Evolutionary conservation across 1,284 basidiomycete species (phyloP).

Genomic region (Mycena citricolor): DNA sequence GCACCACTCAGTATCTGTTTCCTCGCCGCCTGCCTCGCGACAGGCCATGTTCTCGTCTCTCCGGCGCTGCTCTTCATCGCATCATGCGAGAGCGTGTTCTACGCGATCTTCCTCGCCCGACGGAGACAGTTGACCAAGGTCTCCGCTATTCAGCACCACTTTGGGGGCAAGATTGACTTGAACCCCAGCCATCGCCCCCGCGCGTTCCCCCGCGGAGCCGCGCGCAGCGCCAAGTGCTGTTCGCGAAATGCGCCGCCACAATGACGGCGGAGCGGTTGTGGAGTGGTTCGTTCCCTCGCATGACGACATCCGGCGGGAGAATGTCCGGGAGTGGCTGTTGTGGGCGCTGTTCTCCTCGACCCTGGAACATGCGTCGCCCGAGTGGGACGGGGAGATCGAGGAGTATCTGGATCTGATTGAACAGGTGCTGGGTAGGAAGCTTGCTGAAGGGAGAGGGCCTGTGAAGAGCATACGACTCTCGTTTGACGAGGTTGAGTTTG

Average conservation of each 20-base stretch:
- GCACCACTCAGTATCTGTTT: conserved; percentile 49
- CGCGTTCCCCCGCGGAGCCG: conserved; percentile 36
- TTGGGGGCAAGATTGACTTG: background rate
- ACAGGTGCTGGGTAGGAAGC: conserved; percentile 35
- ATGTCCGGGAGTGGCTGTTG: conserved; percentile 61
- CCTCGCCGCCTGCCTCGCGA: conserved; percentile 31
- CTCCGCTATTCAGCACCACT: background rate
- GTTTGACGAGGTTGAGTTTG: conserved; percentile 51
- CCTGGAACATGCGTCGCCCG: conserved; percentile 28
- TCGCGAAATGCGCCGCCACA: conserved; percentile 44
- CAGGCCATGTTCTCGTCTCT: conserved; percentile 30
- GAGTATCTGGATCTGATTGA: conserved; percentile 44
- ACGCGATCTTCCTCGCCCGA: conserved; percentile 47
- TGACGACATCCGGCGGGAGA: conserved; percentile 40
- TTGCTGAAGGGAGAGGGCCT: conserved; percentile 40
- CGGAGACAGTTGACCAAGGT: conserved; percentile 47
- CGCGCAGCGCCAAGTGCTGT: conserved; percentile 46
- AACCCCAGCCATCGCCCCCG: conserved; percentile 8
- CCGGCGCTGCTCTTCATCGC: conserved; percentile 37
- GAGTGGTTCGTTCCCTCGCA: conserved; percentile 54
- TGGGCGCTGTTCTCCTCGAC: conserved; percentile 58
- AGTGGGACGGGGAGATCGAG: conserved; percentile 50
- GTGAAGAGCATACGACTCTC: conserved; percentile 51
- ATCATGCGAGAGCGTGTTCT: conserved; percentile 48
- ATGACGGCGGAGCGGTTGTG: conserved; percentile 37